Base-by-base conservation (phyloP, 345 rosid species). In the Populus tremula region DNA sequence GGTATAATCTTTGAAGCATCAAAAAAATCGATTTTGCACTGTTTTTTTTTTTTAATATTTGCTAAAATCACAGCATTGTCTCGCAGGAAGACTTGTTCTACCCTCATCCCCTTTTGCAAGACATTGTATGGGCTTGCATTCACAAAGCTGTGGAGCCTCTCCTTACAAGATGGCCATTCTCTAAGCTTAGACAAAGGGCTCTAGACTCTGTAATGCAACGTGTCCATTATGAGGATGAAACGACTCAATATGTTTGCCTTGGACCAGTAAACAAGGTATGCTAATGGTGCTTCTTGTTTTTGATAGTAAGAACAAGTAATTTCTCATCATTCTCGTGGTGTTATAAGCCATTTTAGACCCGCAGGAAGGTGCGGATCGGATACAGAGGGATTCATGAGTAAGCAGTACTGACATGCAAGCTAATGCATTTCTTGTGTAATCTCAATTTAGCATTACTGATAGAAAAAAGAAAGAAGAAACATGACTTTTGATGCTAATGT, bases 171-270 rank as follows among this genome's bases (percentile, higher is more conserved):
- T 91, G 94, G 93, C 94, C 98, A 2, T 73, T 87, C 17, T 82
- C 81, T 27, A 88, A 79, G 78, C 78, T 93, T 0, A 85, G 97
- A 47, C 39, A 87, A 41, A 81, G 20, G 56, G 92, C 96, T 61
- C 87, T 93, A 12, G 17, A 67, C 0, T 68, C 76, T 3, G 86
- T 85, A 0, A 90, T 93, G 84, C 67, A 88, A 67, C 91, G 87
- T 75, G 82, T 93, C 36, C 96, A 90, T 66, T 84, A 85, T 6
- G 96, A 93, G 71, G 96, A 91, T n/a, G 77, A 89, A 12, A 85
- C 29, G 23, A 87, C 93, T 36, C 81, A 39, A 0, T 91, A 90
- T 38, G 20, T 90, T 31, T 86, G 92, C 79, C 61, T 87, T 65
- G 92, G 89, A 11, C 85, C 91, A 8, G 82, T 86, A 16, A 89